Evolutionary conservation across 305 asterid genomes (phyloP).

Genomic region (Solanum hybrid): DNA sequence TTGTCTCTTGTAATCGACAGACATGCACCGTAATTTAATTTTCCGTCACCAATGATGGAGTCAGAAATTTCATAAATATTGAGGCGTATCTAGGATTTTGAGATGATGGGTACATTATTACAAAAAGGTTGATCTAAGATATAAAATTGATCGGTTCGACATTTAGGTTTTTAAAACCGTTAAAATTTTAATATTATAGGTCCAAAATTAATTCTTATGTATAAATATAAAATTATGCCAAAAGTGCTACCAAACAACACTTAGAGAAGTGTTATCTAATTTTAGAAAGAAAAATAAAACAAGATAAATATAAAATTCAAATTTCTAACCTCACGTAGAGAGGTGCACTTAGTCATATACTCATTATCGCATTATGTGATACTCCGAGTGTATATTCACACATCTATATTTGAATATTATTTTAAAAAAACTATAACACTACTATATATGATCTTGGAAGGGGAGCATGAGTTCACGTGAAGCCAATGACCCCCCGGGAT

Average conservation of each 20-base stretch:
- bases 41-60: neutral
- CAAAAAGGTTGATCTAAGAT: too few species aligned
- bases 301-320: too few species aligned
- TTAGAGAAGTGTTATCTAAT: neutral
- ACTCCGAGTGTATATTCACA: neutral
- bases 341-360: neutral
- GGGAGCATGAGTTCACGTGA: neutral
- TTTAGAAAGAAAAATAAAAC: too few species aligned
- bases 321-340: neutral
- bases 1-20: neutral
- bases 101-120: too few species aligned
- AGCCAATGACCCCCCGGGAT: neutral
- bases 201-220: too few species aligned
- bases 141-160: too few species aligned
- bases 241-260: neutral
- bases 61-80: neutral
- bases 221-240: too few species aligned
- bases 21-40: neutral
- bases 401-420: neutral
- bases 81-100: neutral
- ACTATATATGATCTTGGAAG: neutral
- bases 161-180: too few species aligned
- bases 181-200: too few species aligned
- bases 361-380: neutral
- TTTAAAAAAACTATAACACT: too few species aligned